These are phyloP conservation scores for Plectranthus barbatus DNA, from an alignment of 257 asterid genomes.

Conservation along the genomic window DNA sequence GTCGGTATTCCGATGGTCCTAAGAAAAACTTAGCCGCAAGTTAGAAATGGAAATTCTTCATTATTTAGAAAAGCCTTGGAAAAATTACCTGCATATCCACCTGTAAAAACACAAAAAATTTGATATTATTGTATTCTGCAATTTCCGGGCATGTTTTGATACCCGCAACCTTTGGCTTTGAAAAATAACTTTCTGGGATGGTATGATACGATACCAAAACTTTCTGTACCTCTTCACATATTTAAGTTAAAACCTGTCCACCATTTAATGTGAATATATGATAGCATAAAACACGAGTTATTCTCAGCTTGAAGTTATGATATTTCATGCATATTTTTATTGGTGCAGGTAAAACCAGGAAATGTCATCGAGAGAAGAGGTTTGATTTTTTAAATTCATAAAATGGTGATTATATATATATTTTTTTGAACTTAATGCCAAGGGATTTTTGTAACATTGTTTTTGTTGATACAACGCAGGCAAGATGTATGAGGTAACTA, in stretches of 20 bases:
- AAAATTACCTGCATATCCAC: too few species aligned
- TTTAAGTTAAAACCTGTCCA: background rate
- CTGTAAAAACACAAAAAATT: too few species aligned
- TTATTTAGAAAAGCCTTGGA: too few species aligned
- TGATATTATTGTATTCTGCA: too few species aligned
- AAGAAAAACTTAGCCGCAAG: too few species aligned
- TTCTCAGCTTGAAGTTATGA: background rate
- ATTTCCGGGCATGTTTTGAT: too few species aligned
- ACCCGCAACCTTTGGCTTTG: too few species aligned
- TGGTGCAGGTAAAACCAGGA: constrained; percentile 81
- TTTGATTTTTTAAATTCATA: constrained; percentile 22
- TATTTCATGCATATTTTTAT: constrained; percentile 9
- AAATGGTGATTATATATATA: constrained; percentile 8
- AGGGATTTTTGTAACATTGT: constrained; percentile 19
- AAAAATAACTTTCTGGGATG: too few species aligned
- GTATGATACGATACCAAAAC: too few species aligned
- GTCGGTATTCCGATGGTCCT: background rate
- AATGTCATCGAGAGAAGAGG: constrained; percentile 86
- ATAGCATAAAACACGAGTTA: background rate
- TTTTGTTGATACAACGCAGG: constrained; percentile 40
- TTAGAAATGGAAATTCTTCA: too few species aligned
- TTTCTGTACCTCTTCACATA: background rate
- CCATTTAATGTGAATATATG: background rate
- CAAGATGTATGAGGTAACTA: constrained; percentile 71
- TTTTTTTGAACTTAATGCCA: background rate